These are phyloP conservation scores for Penicillium psychrosexuale DNA, from an alignment of 2,329 filamentous ascomycete genomes.

Conservation along the genomic window DNA sequence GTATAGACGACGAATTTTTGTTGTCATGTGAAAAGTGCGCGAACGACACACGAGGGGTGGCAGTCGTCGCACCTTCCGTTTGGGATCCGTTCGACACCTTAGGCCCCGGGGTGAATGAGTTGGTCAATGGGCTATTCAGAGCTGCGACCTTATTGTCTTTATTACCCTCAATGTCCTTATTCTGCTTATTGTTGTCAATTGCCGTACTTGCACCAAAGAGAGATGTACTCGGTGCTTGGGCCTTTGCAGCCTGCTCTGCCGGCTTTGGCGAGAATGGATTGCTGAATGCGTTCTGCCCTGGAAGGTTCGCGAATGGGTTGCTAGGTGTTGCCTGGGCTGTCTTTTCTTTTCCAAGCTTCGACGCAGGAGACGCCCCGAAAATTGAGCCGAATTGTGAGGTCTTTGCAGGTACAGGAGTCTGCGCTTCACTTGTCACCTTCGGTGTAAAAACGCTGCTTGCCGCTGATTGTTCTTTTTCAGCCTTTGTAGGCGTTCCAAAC, in stretches of 20 bases:
- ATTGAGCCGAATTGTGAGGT: conserved; percentile 22
- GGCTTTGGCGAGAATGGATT: conserved; percentile 12
- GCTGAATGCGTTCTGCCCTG: conserved; percentile 3
- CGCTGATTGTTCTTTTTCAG: conserved; percentile 1
- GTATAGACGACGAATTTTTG: not conserved
- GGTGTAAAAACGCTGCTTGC: conserved; percentile 6
- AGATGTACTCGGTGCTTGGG: not conserved
- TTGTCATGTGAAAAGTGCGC: not conserved
- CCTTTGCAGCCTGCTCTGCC: conserved; percentile 1
- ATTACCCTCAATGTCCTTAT: not conserved
- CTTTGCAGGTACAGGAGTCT: conserved; percentile 10
- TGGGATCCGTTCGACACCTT: not conserved
- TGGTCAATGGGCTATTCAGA: not conserved
- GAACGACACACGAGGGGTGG: not conserved
- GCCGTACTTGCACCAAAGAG: not conserved
- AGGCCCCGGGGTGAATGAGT: not conserved
- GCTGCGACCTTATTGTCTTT: not conserved
- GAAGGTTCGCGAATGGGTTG: conserved; percentile 8
- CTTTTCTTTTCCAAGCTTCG: not conserved
- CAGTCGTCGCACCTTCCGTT: not conserved
- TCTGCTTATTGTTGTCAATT: not conserved
- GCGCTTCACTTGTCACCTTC: conserved; percentile 3
- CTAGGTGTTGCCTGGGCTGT: not conserved
- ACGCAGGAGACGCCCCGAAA: conserved; percentile 22
- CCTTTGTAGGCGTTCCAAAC: not conserved